Evolutionary conservation across 441 rosid species (phyloP).

Genomic region (Populus trichocarpa): DNA sequence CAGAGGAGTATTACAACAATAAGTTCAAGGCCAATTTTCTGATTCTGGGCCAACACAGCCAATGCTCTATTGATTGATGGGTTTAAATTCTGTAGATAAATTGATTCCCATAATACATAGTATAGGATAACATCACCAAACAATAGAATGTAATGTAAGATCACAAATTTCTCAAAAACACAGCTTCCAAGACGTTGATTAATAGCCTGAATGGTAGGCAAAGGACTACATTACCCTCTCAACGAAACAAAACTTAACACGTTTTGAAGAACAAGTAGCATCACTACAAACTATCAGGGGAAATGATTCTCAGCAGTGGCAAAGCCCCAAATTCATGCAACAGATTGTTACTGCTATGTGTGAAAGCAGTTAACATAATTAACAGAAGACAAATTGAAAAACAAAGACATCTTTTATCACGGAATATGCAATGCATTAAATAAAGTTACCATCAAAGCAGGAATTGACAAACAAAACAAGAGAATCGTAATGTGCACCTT

Average conservation of each 20-base stretch:
- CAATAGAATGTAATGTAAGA: background rate
- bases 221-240: background rate
- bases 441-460: background rate
- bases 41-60: slow-evolving; percentile 58
- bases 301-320: background rate
- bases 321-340: background rate
- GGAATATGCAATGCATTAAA: background rate
- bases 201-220: background rate
- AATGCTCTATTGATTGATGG: slow-evolving; percentile 73
- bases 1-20: slow-evolving; percentile 80
- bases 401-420: background rate
- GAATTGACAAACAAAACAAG: slow-evolving; percentile 26
- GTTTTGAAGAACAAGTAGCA: background rate
- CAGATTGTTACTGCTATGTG: background rate
- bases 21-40: slow-evolving; percentile 68
- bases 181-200: background rate
- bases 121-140: slow-evolving; percentile 69
- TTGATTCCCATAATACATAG: slow-evolving; percentile 60
- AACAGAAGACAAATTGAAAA: background rate
- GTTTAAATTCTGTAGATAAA: slow-evolving; percentile 73
- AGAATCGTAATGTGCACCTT: slow-evolving; percentile 47
- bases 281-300: background rate
- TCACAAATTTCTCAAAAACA: background rate
- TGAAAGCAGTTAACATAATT: background rate
- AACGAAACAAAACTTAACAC: background rate